Base-by-base conservation (phyloP, 2,329 filamentous ascomycete species). In the Meredithiella fracta region DNA sequence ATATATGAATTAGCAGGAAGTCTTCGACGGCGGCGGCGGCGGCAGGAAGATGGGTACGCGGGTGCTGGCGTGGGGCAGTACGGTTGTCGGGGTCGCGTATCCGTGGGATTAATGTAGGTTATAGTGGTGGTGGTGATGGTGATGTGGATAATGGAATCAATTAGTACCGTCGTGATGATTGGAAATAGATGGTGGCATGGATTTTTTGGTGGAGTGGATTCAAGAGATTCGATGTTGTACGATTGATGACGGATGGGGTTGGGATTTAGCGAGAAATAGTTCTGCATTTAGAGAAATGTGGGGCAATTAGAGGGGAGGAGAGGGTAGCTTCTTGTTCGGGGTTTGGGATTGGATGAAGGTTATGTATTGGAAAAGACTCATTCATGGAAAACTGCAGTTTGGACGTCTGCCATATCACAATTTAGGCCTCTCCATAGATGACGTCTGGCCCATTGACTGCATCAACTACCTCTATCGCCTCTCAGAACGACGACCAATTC, bases 171-270 rank as follows among this genome's bases (percentile, higher is more conserved):
- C 4, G 38, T n/a, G 38, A 20, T 42, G 17, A 42, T n/a, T 42
- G 38, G 44, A 23, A 22, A 6, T 49, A 25, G 40, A n/a, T 22
- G 40, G 3, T n/a, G 20, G 15, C 3, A 20, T 44, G 40, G 40
- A n/a, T 44, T 44, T 44, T 44, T n/a, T n/a, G 17, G 22, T 49
- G 44, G 23, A 20, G 44, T 23, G 23, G 44, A 23, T 23, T 49
- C 15, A 11, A 25, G 17, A 26, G 44, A 23, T 49, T 49, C 22
- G 44, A 49, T 25, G 44, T 49, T 49, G 44, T 7, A 49, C 44
- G 44, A 49, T 26, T 23, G 44, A 49, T 49, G 44, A 49, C 44
- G 44, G 11, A 23, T 29, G 44, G 44, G 44, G 44, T 49, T 49
- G 44, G 9, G 22, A 49, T 49, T 49, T 49, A 49, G 44, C 22